phyloP scores from a whole-genome alignment of 176 grass and related monocot species.

The Lolium multiflorum region DNA sequence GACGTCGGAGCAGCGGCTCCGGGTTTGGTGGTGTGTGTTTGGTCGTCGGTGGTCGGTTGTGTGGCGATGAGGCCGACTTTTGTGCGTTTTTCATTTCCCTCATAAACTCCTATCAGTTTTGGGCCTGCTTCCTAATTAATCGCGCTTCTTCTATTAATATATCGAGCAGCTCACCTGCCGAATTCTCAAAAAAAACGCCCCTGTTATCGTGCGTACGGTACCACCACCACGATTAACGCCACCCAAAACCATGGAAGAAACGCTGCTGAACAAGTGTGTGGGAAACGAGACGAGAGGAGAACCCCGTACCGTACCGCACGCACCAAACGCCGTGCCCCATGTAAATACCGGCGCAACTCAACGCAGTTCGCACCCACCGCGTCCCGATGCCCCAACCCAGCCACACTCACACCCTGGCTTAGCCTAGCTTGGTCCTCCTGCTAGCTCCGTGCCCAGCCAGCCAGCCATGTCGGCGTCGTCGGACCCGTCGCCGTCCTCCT shows the following conservation, averaged over 20 bases:
- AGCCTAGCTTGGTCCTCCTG: not conserved
- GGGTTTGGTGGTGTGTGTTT: too few species aligned
- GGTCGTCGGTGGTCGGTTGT: too few species aligned
- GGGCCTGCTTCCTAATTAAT: too few species aligned
- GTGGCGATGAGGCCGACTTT: too few species aligned
- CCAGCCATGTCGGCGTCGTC: constrained; percentile 49
- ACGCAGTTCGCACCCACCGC: not conserved
- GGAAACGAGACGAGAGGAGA: not conserved
- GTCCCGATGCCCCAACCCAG: constrained; percentile 31
- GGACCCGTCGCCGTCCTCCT: constrained; percentile 57
- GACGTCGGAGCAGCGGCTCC: too few species aligned
- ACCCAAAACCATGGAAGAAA: not conserved
- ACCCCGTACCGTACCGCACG: not conserved
- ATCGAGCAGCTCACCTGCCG: too few species aligned
- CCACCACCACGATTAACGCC: not conserved
- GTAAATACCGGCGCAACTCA: constrained; percentile 45
- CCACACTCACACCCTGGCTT: not conserved
- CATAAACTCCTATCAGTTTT: too few species aligned
- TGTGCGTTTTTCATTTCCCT: too few species aligned
- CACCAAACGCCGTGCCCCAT: constrained; percentile 45
- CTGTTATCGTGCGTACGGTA: not conserved
- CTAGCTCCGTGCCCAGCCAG: not conserved
- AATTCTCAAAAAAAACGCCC: too few species aligned
- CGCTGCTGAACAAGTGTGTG: not conserved
- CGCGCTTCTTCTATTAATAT: too few species aligned